Base-by-base conservation (phyloP, 495 filamentous ascomycete species). In the Daldinia vernicosa region DNA sequence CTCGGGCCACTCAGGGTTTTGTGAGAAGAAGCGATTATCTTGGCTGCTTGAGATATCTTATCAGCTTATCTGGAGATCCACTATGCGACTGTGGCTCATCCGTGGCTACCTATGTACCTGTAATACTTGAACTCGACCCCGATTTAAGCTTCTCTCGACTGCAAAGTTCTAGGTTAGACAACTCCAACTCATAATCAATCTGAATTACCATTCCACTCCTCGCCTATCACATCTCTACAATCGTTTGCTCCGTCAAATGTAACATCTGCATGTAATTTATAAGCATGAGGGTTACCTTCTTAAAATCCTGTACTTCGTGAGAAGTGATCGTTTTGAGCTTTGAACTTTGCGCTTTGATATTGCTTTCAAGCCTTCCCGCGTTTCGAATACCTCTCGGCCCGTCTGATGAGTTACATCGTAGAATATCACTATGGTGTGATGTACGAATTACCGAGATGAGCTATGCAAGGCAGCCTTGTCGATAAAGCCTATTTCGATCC, bases 1-100 rank as follows among this genome's bases (percentile, higher is more conserved):
- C 69, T 58, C 32, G 63, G 69, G 12, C 69, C 69, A 72, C 54
- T 24, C 17, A 72, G 69, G 69, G 69, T 30, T 71, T 50, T 52
- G 26, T 15, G 19, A 4, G 53, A 8, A 45, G 51, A 65, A 60
- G 67, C 61, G 66, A 70, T 60, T 26, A 24, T 43, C 35, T 32
- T 15, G 27, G 6, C n/a, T n/a, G n/a, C n/a, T n/a, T n/a, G n/a
- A n/a, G 57, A 17, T 26, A 27, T n/a, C 6, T 28, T 30, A 28
- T 26, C 2, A 19, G 19, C 24, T 22, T 51, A 51, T 26, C 45
- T 26, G 5, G 3, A 28, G 22, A 28, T 12, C 17, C n/a, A 17
- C 26, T 27, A 8, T 47, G 4, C 0, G 3, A 47, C 0, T 47
- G 43, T 47, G 43, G 43, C 43, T 47, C 5, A 24, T 22, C 11